phyloP scores from a whole-genome alignment of 2,329 filamentous ascomycete genomes.

The Neocatenulostroma microsporum region DNA sequence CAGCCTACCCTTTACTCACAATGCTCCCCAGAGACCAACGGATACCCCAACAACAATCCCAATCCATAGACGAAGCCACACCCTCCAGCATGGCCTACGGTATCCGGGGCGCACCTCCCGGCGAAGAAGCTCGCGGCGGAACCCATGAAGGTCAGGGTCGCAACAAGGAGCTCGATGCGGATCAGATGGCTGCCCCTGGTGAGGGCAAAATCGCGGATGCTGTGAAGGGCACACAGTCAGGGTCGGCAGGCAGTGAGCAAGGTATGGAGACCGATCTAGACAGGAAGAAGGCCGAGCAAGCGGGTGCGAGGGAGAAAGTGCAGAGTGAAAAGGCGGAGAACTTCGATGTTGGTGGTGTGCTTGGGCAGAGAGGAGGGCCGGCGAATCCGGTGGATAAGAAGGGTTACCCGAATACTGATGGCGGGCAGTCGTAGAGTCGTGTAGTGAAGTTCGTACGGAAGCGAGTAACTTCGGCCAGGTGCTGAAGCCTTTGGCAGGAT shows the following conservation, averaged over 20 bases:
- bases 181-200: conserved; percentile 43
- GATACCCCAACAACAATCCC: conserved; percentile 31
- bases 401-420: conserved; percentile 23
- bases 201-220: conserved; percentile 39
- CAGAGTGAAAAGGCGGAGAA: conserved; percentile 32
- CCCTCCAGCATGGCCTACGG: conserved; percentile 35
- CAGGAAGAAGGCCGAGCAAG: conserved; percentile 45
- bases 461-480: too few species aligned
- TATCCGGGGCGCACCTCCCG: conserved; percentile 36
- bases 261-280: conserved; percentile 41
- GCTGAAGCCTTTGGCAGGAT: too few species aligned
- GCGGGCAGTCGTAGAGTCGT: too few species aligned
- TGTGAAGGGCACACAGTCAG: conserved; percentile 34
- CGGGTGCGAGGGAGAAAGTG: conserved; percentile 33
- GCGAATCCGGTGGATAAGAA: conserved; percentile 32
- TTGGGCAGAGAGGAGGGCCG: conserved; percentile 41
- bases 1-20: too few species aligned
- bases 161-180: conserved; percentile 38
- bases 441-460: too few species aligned
- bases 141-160: conserved; percentile 36
- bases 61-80: conserved; percentile 29
- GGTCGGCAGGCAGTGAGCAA: conserved; percentile 24
- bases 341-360: conserved; percentile 34
- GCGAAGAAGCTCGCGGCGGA: conserved; percentile 37
- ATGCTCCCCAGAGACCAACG: conserved; percentile 28